These are phyloP conservation scores for Allium fistulosum DNA, from an alignment of 106 monocot genomes.

Conservation along the genomic window DNA sequence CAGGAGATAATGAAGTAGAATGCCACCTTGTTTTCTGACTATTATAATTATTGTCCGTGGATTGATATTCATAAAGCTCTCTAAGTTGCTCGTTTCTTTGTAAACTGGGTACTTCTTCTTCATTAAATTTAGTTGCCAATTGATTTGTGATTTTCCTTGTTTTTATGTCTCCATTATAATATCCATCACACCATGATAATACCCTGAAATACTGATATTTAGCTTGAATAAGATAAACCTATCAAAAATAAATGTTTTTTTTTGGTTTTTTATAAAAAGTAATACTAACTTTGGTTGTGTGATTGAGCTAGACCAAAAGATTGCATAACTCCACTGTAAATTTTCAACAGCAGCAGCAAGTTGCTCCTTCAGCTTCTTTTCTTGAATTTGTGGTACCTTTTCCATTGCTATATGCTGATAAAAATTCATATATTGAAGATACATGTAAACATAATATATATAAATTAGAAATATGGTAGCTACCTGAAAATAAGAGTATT, in stretches of 20 bases:
- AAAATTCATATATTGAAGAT: too few relatives aligned
- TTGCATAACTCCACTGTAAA: conserved; percentile 82
- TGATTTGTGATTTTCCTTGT: conserved; percentile 77
- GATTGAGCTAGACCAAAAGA: conserved; percentile 69
- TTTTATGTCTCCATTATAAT: conserved; percentile 92
- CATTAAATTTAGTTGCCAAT: conserved; percentile 27
- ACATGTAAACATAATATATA: too few relatives aligned
- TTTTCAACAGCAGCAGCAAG: conserved; percentile 62
- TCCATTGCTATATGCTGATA: conserved; percentile 21
- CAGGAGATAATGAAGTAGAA: conserved; percentile 72
- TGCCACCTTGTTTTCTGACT: conserved; percentile 59
- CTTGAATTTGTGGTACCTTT: conserved; percentile 9
- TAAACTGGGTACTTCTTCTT: conserved; percentile 31
- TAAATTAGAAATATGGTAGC: too few relatives aligned
- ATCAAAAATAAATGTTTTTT: background rate
- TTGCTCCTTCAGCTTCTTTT: conserved; percentile 34
- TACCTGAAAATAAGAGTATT: too few relatives aligned
- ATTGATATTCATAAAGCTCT: conserved; percentile 69
- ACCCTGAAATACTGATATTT: conserved; percentile 18
- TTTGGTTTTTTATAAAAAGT: too few relatives aligned
- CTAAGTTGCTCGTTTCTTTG: conserved; percentile 78
- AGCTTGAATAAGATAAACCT: background rate
- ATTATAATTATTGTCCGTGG: conserved; percentile 49
- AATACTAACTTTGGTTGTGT: conserved; percentile 33
- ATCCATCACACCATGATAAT: conserved; percentile 66